A percentile compares a stretch with the other conserved stretches of the same genome.
phyloP scores from a whole-genome alignment of 805 yeast species.

The Limtongia smithiae region DNA sequence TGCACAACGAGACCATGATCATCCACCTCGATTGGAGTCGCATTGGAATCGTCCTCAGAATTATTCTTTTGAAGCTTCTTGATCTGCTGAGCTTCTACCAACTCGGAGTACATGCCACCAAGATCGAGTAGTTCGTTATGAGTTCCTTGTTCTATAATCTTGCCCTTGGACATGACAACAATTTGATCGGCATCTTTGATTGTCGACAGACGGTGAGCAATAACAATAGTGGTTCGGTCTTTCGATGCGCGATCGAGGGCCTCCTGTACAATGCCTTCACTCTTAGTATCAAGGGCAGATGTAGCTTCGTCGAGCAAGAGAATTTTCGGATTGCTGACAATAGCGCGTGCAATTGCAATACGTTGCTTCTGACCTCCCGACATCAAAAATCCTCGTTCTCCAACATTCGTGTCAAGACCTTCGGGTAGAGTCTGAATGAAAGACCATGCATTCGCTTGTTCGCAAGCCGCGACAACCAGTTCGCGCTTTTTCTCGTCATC shows the following conservation, averaged over 20 bases:
- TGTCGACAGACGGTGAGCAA: conserved; percentile 52
- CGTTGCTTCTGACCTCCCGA: conserved; percentile 70
- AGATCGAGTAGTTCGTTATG: conserved; percentile 35
- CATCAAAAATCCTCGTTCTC: conserved; percentile 55
- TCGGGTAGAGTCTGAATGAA: conserved; percentile 53
- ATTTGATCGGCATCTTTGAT: conserved; percentile 49
- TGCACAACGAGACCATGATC: conserved; percentile 8
- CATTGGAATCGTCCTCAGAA: background rate
- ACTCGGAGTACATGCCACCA: conserved; percentile 30
- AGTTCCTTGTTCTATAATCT: conserved; percentile 43
- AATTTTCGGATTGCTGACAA: conserved; percentile 52
- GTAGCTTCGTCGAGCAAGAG: conserved; percentile 64
- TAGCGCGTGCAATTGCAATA: conserved; percentile 60
- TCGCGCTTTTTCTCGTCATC: conserved; percentile 40
- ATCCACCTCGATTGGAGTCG: background rate
- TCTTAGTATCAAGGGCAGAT: conserved; percentile 59
- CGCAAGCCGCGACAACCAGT: conserved; percentile 43
- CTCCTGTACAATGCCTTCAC: conserved; percentile 57
- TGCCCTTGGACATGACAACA: conserved; percentile 45
- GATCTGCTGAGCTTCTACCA: conserved; percentile 40
- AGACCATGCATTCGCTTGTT: conserved; percentile 49
- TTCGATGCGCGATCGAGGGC: conserved; percentile 41
- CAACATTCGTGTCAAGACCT: conserved; percentile 48
- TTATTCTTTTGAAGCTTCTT: background rate
- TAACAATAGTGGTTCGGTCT: conserved; percentile 46